Evolutionary conservation across 345 rosid genomes (phyloP), one percentile per base, ranked within the genome.

Genomic region (Cardamine occulta): DNA sequence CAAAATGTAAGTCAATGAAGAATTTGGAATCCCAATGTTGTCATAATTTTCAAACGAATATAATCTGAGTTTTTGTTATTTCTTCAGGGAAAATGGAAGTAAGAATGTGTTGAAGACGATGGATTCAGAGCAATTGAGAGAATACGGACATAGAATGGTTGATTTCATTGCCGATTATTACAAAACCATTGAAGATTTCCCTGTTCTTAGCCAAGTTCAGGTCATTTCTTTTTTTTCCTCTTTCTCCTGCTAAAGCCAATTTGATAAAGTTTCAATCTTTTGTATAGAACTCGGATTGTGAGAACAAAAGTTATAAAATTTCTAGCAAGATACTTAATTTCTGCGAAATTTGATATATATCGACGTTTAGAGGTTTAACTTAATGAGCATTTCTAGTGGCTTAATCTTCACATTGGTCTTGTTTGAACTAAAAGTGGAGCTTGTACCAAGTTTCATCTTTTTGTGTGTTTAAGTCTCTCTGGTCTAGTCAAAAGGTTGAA

Each of bases 81-180:
- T n/a, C 3, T 34, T 60, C 65, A 64, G 78, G 75, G 72, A 77
- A 51, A 66, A 78, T 35, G 78, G 72, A 37, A 31, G 10, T 31
- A 74, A 55, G 79, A 73, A 44, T 7, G 77, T 45, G 70, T 42
- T 84, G 81, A 86, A 82, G 79, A 79, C 91, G 18, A 89, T 89
- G 94, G 91, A 87, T 23, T 85, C 94, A 0, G 89, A 89, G 83
- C 94, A 89, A 66, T 79, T 89, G 64, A 82, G 94, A 53, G 94
- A 87, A 76, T 66, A 82, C 67, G 97, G 86, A 26, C 94, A 89
- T 73, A 83, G 75, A 81, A 93, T 93, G 98, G 93, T 93, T 37
- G 97, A 89, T 79, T 93, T 93, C 79, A 87, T 93, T 74, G 98
- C 96, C 8, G 97, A 93, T 81, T 93, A 91, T 83, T 93, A 91